Conservation (phyloP, 495 filamentous ascomycete species). For the Geoglossum glabrum region DNA sequence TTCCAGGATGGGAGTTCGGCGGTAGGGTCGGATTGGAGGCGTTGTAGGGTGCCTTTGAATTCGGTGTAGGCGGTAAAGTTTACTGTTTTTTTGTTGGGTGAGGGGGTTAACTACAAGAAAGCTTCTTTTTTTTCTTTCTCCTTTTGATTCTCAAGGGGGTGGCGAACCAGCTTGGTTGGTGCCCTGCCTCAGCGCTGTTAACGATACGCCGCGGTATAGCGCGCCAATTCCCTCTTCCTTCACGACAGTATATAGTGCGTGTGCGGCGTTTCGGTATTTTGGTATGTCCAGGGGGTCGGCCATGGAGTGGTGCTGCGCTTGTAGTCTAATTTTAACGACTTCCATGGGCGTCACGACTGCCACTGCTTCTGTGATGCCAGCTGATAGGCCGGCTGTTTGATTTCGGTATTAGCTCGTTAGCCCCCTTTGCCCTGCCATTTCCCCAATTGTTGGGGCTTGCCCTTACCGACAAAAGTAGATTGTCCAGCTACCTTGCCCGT, state of each 20-base stretch:
- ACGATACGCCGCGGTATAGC: constrained; percentile 77
- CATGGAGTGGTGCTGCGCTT: constrained; percentile 92
- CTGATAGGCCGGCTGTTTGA: constrained; percentile 55
- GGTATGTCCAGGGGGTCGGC: constrained; percentile 77
- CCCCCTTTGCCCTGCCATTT: neutral
- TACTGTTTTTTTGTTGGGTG: constrained; percentile 22
- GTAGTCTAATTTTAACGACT: constrained; percentile 92
- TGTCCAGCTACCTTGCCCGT: constrained; percentile 50
- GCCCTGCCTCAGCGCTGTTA: constrained; percentile 85
- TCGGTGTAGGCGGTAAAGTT: constrained; percentile 98
- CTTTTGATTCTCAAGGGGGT: neutral
- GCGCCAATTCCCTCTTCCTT: constrained; percentile 75
- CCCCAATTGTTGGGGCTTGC: no score
- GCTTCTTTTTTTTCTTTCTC: neutral
- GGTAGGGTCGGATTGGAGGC: constrained; percentile 38
- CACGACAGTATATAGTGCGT: constrained; percentile 82
- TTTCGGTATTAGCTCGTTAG: neutral
- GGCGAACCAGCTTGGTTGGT: constrained; percentile 60
- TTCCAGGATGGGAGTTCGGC: constrained; percentile 63
- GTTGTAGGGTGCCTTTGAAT: constrained; percentile 60
- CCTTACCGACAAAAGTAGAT: constrained; percentile 59
- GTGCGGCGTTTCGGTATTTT: constrained; percentile 94
- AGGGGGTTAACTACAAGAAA: neutral
- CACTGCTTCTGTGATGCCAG: constrained; percentile 91
- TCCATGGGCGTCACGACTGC: constrained; percentile 96